Evolutionary conservation across 768 basidiomycete species (phyloP).

Genomic region (Naganishia randhawae): DNA sequence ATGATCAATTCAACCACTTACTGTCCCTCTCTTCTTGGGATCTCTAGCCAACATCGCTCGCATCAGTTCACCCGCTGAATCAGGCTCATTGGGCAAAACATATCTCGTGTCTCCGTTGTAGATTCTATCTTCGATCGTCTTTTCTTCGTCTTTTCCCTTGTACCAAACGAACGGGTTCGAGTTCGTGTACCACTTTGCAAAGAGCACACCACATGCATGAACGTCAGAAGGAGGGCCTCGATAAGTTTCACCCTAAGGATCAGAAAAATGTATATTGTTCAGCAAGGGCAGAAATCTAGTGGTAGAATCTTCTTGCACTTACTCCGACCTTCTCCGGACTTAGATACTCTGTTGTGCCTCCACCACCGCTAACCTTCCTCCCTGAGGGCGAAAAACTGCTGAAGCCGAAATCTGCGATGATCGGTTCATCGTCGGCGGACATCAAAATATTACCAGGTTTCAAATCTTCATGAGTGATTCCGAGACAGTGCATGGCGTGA

Average conservation of each 20-base stretch:
- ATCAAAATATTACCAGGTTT: constrained; percentile 55
- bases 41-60: constrained; percentile 38
- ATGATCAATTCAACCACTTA: constrained; percentile 31
- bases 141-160: constrained; percentile 33
- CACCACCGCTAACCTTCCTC: constrained; percentile 36
- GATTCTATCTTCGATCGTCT: constrained; percentile 34
- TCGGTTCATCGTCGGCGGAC: constrained; percentile 36
- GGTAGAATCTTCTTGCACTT: constrained; percentile 2
- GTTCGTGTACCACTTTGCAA: constrained; percentile 38
- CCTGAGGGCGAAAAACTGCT: constrained; percentile 39
- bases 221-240: constrained; percentile 42
- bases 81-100: constrained; percentile 19
- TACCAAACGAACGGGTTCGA: constrained; percentile 38
- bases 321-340: constrained; percentile 46
- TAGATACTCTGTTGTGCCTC: constrained; percentile 47
- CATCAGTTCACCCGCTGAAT: constrained; percentile 36
- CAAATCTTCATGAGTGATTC: constrained; percentile 56
- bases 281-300: background rate
- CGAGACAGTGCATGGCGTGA: constrained; percentile 45
- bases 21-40: constrained; percentile 38
- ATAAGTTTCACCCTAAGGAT: constrained; percentile 33
- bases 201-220: constrained; percentile 46
- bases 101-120: constrained; percentile 28
- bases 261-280: background rate
- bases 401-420: constrained; percentile 47